Evolutionary conservation across 495 filamentous ascomycete species (phyloP), one percentile per base, ranked within the genome.

Genomic region (Pseudomonodictys pantanalensis): DNA sequence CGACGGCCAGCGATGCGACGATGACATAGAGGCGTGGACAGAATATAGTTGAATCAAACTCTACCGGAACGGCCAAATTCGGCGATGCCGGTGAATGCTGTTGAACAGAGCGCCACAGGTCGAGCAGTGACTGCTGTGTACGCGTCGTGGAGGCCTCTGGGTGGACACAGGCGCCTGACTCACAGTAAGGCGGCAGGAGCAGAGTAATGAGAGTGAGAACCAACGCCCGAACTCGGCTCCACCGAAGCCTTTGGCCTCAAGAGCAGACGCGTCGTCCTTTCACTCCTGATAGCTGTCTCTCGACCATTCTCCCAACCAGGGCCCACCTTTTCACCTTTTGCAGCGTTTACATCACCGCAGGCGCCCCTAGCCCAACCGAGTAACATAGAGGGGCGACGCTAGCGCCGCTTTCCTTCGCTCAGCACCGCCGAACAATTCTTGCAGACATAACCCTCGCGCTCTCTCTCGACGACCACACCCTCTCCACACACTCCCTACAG

Each of bases 361-460:
- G 22, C 43, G 11, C 7, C 24, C 23, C 47, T 55, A 53, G 12
- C 55, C 49, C 52, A 42, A 52, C 10, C 45, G 51, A 65, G 55
- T 46, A 33, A 55, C 62, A 52, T 56, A 51, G 58, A 62, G 58
- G 64, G 58, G 64, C 53, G 54, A 28, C 25, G 15, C 45, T 67
- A 67, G 64, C 64, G 59, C 52, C 9, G 43, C 35, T 55, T 35
- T 45, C 41, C 32, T 32, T 62, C 53, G 45, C 58, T 60, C 58
- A n/a, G n/a, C 50, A 66, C 58, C 57, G 57, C 50, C 57, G 51
- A 56, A 61, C 63, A 66, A 58, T 66, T 66, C 63, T n/a, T 66
- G 52, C 56, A 42, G 54, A 28, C 44, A 8, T 7, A 24, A 63
- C 53, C 38, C 32, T 47, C 51, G 44, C 28, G 48, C 60, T 51